Evolutionary conservation across 2,329 filamentous ascomycete genomes (phyloP), one percentile per base, ranked within the genome.

Genomic region (Lanzia echinophila): DNA sequence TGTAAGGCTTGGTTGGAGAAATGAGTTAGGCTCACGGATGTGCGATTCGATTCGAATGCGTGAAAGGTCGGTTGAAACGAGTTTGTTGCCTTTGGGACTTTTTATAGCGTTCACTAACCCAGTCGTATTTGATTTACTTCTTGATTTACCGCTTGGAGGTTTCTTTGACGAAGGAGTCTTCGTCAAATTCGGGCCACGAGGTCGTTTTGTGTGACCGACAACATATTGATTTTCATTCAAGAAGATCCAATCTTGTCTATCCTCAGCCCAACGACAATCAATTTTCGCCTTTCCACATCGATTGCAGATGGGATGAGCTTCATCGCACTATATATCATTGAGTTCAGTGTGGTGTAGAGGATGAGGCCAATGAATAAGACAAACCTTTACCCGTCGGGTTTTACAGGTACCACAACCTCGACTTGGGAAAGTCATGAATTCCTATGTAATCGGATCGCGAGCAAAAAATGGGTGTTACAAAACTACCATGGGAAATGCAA

Each of bases 141-240:
- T 6, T 13, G 41, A 24, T 8, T 13, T 28, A 8, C n/a, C 15
- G 24, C 22, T 44, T 24, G 42, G 42, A 20, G 22, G 24, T 11
- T 54, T 47, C 19, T 56, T 54, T 13, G 47, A 32, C 11, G 51
- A 19, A 12, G 48, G 47, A 43, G 20, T 20, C 10, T 22, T 28
- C 20, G 49, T 50, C 28, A 56, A 31, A 33, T 57, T 57, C n/a
- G 57, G 55, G 10, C 55, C 57, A 45, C 57, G 44, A n/a, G 57
- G 57, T 12, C 57, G 53, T 45, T 57, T 59, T 13, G 34, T 33
- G 45, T 17, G 32, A n/a, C 55, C 52, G 10, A 43, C 42, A 7
- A 45, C 57, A 43, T 55, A 57, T 22, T 51, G 32, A 43, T 59
- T 59, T 22, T 59, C 57, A 38, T 47, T 34, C 42, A 53, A 34